Evolutionary conservation across 2,329 filamentous ascomycete species (phyloP), one percentile per base, ranked within the genome.

Genomic region (Lojkania enalia): DNA sequence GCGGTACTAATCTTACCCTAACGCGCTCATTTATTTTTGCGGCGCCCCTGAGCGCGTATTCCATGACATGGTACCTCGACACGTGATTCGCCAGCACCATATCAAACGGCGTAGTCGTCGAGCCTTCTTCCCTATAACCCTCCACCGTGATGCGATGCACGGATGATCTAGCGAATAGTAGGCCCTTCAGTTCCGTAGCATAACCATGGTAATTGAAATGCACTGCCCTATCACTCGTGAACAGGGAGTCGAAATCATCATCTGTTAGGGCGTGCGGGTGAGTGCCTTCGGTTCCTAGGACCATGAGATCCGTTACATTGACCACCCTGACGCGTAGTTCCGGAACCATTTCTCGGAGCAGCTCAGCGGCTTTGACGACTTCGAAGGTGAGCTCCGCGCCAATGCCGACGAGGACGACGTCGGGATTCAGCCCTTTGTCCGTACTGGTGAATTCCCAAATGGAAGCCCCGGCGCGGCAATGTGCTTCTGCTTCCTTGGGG

Each of bases 131-230:
- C 19, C 75, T 76, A 52, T 86, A 87, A 3, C 78, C 81, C 12
- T 75, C 76, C 5, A 86, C 77, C 0, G 66, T 75, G 48, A 84
- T 75, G 2, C 81, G 74, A 4, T 79, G 71, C 13, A 79, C 55
- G 7, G 71, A 67, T 0, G 73, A 73, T 0, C 82, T 72, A 0
- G 81, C 81, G 56, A 86, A 86, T 2, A 86, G 64, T 19, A 86
- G 60, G 0, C 82, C 82, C 46, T 80, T 77, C 43, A 87, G 63
- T 59, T 86, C 83, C 1, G 75, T 74, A 3, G 75, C 66, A 54
- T 87, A 86, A 9, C 83, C 83, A 54, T 87, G 84, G 57, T 86
- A 87, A 64, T 86, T 86, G 70, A 87, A 83, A 58, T 81, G 76
- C 4, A 86, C 71, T 0, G 76, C 74, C 18, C 64, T 71, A 51